Evolutionary conservation across 1,284 basidiomycete genomes (phyloP), one percentile per base, ranked within the genome.

Genomic region (Ganoderma sinense): DNA sequence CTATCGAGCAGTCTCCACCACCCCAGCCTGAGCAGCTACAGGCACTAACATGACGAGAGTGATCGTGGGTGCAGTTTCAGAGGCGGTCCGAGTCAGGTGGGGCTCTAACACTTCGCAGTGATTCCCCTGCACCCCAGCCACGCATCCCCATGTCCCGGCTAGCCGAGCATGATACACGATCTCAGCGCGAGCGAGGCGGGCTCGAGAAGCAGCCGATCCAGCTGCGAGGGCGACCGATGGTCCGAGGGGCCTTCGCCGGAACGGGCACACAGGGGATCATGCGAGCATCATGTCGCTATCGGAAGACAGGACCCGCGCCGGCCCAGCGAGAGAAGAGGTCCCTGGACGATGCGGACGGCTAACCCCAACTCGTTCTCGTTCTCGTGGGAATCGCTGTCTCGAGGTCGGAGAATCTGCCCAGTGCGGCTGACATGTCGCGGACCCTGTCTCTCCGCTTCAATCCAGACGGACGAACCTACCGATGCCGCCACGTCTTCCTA

Each of bases 391-490:
- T n/a, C 59, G 51, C 68, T 39, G 56, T 63, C 48, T 51, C 66
- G 66, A 65, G 43, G 67, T 66, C 70, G 67, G 70, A 60, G 70
- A 68, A 66, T 68, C 65, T 33, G 53, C 29, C 53, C 53, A 56
- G 33, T 26, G 48, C 36, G 29, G 56, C 56, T 59, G 56, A n/a
- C 51, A 67, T 40, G 59, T 67, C 69, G 66, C 63, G 66, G 66
- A 68, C 31, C 39, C 61, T 59, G 64, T 69, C 64, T 16, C 60
- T 16, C 60, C 60, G 65, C 55, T 64, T 66, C 68, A 61, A 64
- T 65, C 69, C 64, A 65, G 48, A 48, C 40, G 48, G 64, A 40
- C 59, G 36, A 59, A 61, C 56, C 48, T 58, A 63, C 63, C 62
- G 62, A 68, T 59, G 62, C 56, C 16, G 56, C 33, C 56, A 23